These are phyloP conservation scores for Eutypa lata DNA, from an alignment of 2,329 filamentous ascomycete genomes.

Conservation along the genomic window DNA sequence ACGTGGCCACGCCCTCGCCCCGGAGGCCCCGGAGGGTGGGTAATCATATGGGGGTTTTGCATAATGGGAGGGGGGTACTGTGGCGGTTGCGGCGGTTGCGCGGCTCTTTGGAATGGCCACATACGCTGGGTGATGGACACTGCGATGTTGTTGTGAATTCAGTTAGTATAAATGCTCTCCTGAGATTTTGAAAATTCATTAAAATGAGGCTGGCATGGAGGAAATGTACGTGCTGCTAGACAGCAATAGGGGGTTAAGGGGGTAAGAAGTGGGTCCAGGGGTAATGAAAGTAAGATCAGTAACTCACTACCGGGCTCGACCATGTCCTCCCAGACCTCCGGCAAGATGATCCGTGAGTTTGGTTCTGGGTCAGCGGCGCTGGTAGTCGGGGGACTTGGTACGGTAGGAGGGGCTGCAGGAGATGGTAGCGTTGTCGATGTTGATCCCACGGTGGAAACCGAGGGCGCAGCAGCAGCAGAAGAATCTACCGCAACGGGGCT, in stretches of 20 bases:
- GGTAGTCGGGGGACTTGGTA: constrained; percentile 4
- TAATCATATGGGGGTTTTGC: too few species aligned
- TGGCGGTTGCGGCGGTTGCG: constrained; percentile 5
- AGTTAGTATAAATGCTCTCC: not conserved
- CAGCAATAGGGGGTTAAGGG: too few species aligned
- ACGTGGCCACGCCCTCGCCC: not conserved
- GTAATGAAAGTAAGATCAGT: not conserved
- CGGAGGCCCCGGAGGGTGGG: too few species aligned
- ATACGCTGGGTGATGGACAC: constrained; percentile 55
- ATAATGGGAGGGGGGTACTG: not conserved
- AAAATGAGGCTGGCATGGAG: too few species aligned
- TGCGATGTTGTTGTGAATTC: not conserved
- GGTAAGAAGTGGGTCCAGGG: constrained; percentile 15
- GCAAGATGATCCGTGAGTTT: constrained; percentile 50
- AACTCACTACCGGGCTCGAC: constrained; percentile 43
- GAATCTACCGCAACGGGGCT: not conserved
- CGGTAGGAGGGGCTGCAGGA: not conserved
- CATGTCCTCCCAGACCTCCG: constrained; percentile 56
- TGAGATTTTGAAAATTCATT: too few species aligned
- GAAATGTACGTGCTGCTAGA: constrained; percentile 14
- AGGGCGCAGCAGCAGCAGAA: not conserved
- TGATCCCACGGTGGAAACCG: not conserved
- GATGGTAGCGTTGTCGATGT: not conserved
- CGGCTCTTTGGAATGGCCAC: constrained; percentile 35
- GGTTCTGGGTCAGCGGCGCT: constrained; percentile 4